phyloP scores from a whole-genome alignment of 2,329 filamentous ascomycete species.

The Didymella glomerata region DNA sequence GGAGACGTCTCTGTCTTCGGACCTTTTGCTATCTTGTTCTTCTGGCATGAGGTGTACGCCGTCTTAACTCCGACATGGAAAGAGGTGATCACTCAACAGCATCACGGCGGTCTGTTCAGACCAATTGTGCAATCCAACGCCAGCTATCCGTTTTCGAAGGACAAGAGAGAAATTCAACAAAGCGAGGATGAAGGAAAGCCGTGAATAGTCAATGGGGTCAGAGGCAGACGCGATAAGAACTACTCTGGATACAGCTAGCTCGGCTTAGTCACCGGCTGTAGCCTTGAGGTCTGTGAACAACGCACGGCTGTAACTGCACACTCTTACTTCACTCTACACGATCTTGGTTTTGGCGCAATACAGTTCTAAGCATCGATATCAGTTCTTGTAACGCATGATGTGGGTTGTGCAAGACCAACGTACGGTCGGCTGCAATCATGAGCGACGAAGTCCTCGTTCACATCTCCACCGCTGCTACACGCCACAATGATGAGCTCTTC shows the following conservation, averaged over 20 bases:
- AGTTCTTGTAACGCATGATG: constrained; percentile 5
- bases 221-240: neutral
- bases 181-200: neutral
- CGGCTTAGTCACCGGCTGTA: neutral
- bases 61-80: constrained; percentile 5
- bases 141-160: too few species aligned
- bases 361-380: neutral
- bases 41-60: neutral
- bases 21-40: neutral
- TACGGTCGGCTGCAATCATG: constrained; percentile 29
- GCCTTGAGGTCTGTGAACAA: neutral
- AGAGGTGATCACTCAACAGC: constrained; percentile 6
- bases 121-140: neutral
- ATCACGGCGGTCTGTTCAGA: neutral
- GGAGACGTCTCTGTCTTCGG: neutral
- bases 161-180: neutral
- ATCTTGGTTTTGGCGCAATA: neutral
- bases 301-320: neutral
- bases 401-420: constrained; percentile 19
- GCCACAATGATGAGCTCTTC: constrained; percentile 54
- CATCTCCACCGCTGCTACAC: constrained; percentile 55
- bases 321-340: neutral
- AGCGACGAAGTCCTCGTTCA: constrained; percentile 56
- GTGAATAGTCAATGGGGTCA: neutral
- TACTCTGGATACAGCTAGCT: neutral